Evolutionary conservation across 805 yeast species (phyloP), one percentile per base, ranked within the genome.

Genomic region (Schwanniomyces yamadae): DNA sequence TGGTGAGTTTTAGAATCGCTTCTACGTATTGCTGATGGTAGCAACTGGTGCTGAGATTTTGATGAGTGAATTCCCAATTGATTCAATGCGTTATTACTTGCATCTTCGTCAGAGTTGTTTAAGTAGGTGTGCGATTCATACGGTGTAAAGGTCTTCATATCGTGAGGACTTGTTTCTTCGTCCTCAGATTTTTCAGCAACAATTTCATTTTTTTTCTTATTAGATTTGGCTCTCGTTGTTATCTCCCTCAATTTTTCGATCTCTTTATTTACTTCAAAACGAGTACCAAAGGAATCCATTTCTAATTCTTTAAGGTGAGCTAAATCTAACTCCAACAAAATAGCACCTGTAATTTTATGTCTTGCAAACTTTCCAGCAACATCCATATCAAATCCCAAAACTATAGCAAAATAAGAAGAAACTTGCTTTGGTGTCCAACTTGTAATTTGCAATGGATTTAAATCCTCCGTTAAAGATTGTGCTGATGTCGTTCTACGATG

Each of bases 361-460:
- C 81, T 77, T 5, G 82, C 79, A 59, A 93, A 93, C 51, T 84
- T 80, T 1, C 84, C 80, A 2, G 95, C 82, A n/a, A 84, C 77
- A 17, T 73, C 77, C 37, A 72, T 59, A 44, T 87, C 95, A 52
- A 87, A 87, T 5, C 93, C 93, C 24, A 80, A 61, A 18, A 69
- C 69, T n/a, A 60, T 44, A 1, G 79, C 73, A 52, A 93, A 87
- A 58, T 87, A 87, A 5, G 81, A 73, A 1, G 84, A 75, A 1
- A 93, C 98, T 50, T 93, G 90, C 35, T 78, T 77, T 0, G 98
- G 93, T 0, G 87, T 66, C 99, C 99, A 93, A 7, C 63, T 53
- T 25, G 58, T 58, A 4, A 77, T 85, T 25, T 69, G 64, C 18
- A 60, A 51, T 1, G 81, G 80, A 38, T 75, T 64, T 29, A 79